These are phyloP conservation scores for Penicillium canescens DNA, from an alignment of 495 filamentous ascomycete species.

Conservation along the genomic window DNA sequence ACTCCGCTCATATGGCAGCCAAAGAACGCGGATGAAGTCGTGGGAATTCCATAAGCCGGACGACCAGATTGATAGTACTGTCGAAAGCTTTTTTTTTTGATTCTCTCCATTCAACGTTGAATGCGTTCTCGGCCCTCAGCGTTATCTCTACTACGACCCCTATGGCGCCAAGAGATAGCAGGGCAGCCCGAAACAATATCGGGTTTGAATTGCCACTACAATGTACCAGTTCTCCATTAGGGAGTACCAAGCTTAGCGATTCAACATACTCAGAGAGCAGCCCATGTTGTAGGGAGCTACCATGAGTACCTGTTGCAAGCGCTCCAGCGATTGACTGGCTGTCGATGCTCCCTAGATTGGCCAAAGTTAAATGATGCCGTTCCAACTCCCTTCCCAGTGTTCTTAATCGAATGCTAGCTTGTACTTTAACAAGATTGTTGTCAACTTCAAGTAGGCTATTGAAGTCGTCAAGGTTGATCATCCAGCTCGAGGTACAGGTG, in stretches of 20 bases:
- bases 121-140: conserved; percentile 72
- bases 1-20: conserved; percentile 87
- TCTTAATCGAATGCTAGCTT: conserved; percentile 81
- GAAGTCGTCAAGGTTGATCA: conserved; percentile 88
- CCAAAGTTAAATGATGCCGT: conserved; percentile 73
- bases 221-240: conserved; percentile 71
- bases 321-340: conserved; percentile 91
- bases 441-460: conserved; percentile 70
- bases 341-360: conserved; percentile 91
- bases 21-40: conserved; percentile 94
- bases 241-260: conserved; percentile 74
- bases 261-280: conserved; percentile 74
- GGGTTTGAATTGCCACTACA: conserved; percentile 72
- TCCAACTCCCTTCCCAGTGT: conserved; percentile 70
- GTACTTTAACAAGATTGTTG: conserved; percentile 66
- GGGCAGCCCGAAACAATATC: conserved; percentile 83
- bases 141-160: conserved; percentile 89
- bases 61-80: conserved; percentile 72
- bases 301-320: conserved; percentile 90
- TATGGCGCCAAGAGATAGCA: conserved; percentile 84
- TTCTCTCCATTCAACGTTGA: conserved; percentile 84
- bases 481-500: conserved; percentile 94
- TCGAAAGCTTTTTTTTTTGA: conserved; percentile 65
- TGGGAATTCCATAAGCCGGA: conserved; percentile 76
- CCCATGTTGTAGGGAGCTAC: conserved; percentile 80